Conservation (phyloP, 495 filamentous ascomycete species). For the Talaromyces ruber region DNA sequence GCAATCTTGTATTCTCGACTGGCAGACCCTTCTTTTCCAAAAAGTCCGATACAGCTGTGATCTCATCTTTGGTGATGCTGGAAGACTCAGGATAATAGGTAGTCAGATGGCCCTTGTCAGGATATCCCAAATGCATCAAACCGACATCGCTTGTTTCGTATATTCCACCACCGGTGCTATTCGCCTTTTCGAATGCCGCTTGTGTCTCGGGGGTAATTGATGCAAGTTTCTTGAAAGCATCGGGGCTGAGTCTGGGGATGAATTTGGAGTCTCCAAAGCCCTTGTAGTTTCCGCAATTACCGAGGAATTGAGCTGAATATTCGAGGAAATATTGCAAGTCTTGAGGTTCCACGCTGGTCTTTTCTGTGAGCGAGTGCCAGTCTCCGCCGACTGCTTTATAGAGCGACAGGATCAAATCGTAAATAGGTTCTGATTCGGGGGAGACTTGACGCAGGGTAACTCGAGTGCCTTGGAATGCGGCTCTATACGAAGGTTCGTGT, state of each 20-base stretch:
- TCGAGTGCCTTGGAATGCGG: conserved; percentile 75
- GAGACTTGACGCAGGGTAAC: conserved; percentile 84
- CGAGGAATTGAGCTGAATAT: conserved; percentile 83
- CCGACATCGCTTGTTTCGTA: conserved; percentile 57
- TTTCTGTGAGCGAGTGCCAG: conserved; percentile 62
- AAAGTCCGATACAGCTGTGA: conserved; percentile 60
- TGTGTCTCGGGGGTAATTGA: conserved; percentile 50
- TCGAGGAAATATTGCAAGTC: conserved; percentile 70
- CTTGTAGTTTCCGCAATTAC: conserved; percentile 93
- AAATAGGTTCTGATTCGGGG: conserved; percentile 83
- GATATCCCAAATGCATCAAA: conserved; percentile 79
- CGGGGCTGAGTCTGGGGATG: conserved; percentile 65
- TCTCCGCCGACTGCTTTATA: conserved; percentile 67
- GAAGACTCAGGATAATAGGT: conserved; percentile 89
- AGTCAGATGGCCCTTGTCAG: conserved; percentile 73
- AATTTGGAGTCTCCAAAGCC: conserved; percentile 94
- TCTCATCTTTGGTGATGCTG: conserved; percentile 78
- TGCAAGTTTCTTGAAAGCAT: conserved; percentile 63
- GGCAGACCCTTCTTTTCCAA: conserved; percentile 64
- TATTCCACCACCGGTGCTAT: conserved; percentile 52
- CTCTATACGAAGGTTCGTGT: conserved; percentile 40
- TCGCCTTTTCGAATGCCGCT: conserved; percentile 53
- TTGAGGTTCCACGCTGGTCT: conserved; percentile 61
- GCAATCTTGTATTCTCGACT: conserved; percentile 82
- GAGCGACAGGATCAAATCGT: conserved; percentile 79